Evolutionary conservation across 1,139 yeast species (phyloP), one percentile per base, ranked within the genome.

Genomic region (Blastobotrys aristatus): DNA sequence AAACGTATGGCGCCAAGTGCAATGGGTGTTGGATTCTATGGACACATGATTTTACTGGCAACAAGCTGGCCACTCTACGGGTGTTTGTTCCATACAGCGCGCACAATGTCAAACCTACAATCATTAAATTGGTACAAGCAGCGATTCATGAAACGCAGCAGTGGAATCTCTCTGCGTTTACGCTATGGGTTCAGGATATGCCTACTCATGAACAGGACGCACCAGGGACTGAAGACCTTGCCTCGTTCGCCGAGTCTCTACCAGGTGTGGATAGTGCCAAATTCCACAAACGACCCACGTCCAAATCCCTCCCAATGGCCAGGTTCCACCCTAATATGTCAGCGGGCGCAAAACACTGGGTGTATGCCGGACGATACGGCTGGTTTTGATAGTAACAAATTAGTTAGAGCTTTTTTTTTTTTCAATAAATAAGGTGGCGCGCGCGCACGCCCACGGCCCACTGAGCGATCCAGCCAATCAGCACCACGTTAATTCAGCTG

Each of bases 41-140:
- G 79, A 67, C 69, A 34, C 78, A 73, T 50, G 73, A 71, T 44
- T 73, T 73, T 69, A 68, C 66, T 49, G 66, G 57, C 18, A 57
- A 65, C 34, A 60, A 64, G 24, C 57, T 75, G 43, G 58, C 68
- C 11, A 54, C 72, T 13, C 38, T 71, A 44, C 51, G 66, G 14
- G 40, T 59, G n/a, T 53, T 55, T 38, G 53, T 53, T 2, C 56
- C 50, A 27, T 36, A 37, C 14, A 40, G 41, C 36, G 40, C 42
- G 20, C 33, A 46, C 40, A 40, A 37, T 4, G 14, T 8, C 3
- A 34, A 43, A 20, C 49, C 52, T 10, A 43, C 50, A 7, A 54
- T 56, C 11, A 24, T 49, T 29, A 50, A 38, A 14, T 42, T 40
- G 36, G 52, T 64, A 22, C 50, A 46, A n/a, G 66, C 63, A 1